Evolutionary conservation across 2,329 filamentous ascomycete genomes (phyloP).

Genomic region (Sodiomyces alkalinus): DNA sequence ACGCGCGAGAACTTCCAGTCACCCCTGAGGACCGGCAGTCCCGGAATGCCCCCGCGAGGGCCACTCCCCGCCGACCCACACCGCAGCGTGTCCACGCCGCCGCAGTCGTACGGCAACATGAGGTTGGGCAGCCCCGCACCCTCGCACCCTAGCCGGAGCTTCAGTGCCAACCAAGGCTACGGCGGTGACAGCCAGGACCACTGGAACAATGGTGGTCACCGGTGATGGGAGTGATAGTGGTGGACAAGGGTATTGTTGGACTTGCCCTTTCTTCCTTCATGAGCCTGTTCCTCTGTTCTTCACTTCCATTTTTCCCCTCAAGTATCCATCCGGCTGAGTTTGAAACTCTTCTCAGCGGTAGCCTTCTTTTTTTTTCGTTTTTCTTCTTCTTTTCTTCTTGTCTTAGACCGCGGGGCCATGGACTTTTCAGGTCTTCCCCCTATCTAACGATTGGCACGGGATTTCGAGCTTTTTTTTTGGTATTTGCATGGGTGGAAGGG

Average conservation of each 20-base stretch:
- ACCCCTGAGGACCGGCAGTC: conserved; percentile 6
- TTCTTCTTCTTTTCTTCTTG: too few species aligned
- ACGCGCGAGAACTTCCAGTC: conserved; percentile 1
- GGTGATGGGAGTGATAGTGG: too few species aligned
- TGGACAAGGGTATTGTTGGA: too few species aligned
- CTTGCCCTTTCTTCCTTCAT: too few species aligned
- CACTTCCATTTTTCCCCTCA: neutral
- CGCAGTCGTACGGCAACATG: conserved; percentile 4
- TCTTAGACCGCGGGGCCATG: too few species aligned
- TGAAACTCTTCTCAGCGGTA: neutral
- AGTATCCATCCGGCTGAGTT: too few species aligned
- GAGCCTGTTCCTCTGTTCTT: neutral
- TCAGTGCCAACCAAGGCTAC: conserved; percentile 4
- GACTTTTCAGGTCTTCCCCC: too few species aligned
- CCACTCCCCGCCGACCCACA: conserved; percentile 6
- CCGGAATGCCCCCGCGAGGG: conserved; percentile 5
- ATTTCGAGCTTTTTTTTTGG: too few species aligned
- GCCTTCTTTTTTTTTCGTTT: neutral
- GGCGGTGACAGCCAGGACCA: conserved; percentile 5
- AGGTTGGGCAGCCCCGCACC: conserved; percentile 5
- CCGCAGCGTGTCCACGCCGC: conserved; percentile 5
- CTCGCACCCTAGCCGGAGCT: conserved; percentile 2
- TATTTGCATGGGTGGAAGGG: too few species aligned
- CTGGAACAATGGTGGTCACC: conserved; percentile 4
- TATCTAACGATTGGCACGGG: too few species aligned